phyloP scores from a whole-genome alignment of 371 early-diverging fungal genomes.

The Rhizomucor pusillus region DNA sequence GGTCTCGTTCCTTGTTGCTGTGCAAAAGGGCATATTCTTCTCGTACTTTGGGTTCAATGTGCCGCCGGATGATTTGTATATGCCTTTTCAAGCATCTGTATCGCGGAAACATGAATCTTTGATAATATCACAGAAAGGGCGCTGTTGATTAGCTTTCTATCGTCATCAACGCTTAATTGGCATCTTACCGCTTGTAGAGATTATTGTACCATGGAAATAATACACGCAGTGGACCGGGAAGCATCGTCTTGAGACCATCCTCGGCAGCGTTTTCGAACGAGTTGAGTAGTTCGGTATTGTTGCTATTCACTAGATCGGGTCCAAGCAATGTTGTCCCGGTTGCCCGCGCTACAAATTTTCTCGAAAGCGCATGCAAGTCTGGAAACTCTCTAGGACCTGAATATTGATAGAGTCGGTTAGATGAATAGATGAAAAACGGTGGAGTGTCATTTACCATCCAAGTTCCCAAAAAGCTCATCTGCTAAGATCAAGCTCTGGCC shows the following conservation, averaged over 20 bases:
- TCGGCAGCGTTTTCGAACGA: constrained; percentile 9
- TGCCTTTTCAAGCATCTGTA: too few relatives aligned
- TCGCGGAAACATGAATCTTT: too few relatives aligned
- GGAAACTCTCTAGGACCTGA: neutral
- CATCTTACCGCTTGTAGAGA: constrained; percentile 25
- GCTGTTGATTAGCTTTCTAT: constrained; percentile 2
- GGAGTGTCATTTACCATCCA: neutral
- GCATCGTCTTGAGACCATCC: constrained; percentile 3
- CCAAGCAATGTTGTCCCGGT: constrained; percentile 11
- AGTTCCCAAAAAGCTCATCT: constrained; percentile 10
- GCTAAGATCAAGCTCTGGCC: too few relatives aligned
- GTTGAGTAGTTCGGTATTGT: constrained; percentile 3
- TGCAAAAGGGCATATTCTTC: too few relatives aligned
- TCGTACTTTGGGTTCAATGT: neutral
- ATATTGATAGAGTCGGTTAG: neutral
- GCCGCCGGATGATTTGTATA: neutral
- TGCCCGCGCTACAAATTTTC: constrained; percentile 1
- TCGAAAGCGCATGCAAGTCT: neutral
- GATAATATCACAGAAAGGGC: neutral
- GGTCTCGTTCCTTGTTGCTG: too few relatives aligned
- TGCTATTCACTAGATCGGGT: neutral
- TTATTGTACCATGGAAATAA: constrained; percentile 25
- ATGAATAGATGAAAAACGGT: constrained; percentile 1
- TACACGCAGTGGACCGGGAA: constrained; percentile 10
- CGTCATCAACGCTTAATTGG: too few relatives aligned